Evolutionary conservation across 495 filamentous ascomycete species (phyloP).

Genomic region (Xeromyces bisporus): DNA sequence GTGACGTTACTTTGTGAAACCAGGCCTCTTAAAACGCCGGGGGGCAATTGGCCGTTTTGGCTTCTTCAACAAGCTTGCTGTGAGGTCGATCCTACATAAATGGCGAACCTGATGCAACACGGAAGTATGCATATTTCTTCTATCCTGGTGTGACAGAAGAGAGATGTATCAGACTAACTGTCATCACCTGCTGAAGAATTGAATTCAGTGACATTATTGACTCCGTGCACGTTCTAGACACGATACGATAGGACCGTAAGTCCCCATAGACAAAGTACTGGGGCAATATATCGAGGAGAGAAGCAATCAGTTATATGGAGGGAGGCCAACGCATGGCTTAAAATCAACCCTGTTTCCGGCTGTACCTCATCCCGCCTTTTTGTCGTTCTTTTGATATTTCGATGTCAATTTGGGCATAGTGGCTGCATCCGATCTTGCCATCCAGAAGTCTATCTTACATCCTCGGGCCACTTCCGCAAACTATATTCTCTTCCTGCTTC

Average conservation of each 20-base stretch:
- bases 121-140: conserved; percentile 8
- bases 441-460: conserved; percentile 6
- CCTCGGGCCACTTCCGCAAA: conserved; percentile 4
- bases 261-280: background rate
- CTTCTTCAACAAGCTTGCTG: conserved; percentile 4
- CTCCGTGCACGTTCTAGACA: conserved; percentile 4
- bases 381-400: conserved; percentile 9
- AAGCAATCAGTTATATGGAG: background rate
- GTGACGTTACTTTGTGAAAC: conserved; percentile 24
- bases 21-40: conserved; percentile 8
- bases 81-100: conserved; percentile 5
- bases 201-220: conserved; percentile 1
- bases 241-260: background rate
- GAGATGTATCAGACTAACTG: conserved; percentile 2
- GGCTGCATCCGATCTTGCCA: background rate
- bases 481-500: conserved; percentile 4
- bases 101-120: conserved; percentile 5
- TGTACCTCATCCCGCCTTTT: conserved; percentile 9
- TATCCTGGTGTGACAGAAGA: conserved; percentile 8
- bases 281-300: background rate
- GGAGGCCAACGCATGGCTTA: conserved; percentile 10
- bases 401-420: conserved; percentile 3
- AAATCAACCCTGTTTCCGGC: conserved; percentile 11
- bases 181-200: conserved; percentile 4
- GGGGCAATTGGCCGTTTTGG: conserved; percentile 7